phyloP scores from a whole-genome alignment of 2,329 filamentous ascomycete genomes.

The Penicillium sp. region DNA sequence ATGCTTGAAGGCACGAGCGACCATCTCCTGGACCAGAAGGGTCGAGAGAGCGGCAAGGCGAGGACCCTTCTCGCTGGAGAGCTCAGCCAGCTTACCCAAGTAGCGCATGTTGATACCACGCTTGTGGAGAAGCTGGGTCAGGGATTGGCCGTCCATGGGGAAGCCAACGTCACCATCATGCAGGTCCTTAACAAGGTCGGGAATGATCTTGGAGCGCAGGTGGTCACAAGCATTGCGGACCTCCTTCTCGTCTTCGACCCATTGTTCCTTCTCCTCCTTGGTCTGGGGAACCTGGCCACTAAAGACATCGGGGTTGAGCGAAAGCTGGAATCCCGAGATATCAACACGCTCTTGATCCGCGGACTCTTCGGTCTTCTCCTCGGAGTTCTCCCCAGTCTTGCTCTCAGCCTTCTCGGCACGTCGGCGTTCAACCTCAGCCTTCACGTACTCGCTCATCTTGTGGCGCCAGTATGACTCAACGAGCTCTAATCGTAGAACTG shows the following conservation, averaged over 20 bases:
- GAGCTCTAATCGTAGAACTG: conserved; percentile 86
- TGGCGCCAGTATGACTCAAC: conserved; percentile 82
- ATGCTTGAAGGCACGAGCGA: conserved; percentile 95
- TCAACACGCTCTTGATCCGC: conserved; percentile 72
- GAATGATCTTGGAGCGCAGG: conserved; percentile 76
- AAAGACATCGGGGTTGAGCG: conserved; percentile 93
- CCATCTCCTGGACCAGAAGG: conserved; percentile 87
- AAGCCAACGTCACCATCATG: conserved; percentile 93
- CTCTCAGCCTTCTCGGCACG: conserved; percentile 50
- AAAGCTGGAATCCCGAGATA: conserved; percentile 82
- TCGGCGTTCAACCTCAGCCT: conserved; percentile 72
- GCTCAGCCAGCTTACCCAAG: conserved; percentile 78
- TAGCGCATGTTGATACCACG: conserved; percentile 97
- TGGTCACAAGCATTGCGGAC: conserved; percentile 83
- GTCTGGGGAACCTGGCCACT: conserved; percentile 90
- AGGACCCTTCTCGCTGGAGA: conserved; percentile 68
- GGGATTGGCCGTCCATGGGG: conserved; percentile 95
- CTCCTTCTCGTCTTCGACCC: conserved; percentile 82
- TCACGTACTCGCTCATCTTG: conserved; percentile 89
- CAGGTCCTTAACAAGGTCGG: conserved; percentile 83
- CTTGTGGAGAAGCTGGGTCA: conserved; percentile 89
- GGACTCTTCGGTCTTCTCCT: conserved; percentile 47
- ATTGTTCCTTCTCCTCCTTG: conserved; percentile 83
- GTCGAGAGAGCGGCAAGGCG: conserved; percentile 77
- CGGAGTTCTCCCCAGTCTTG: conserved; percentile 36